A percentile compares a stretch with the other conserved stretches of the same genome.
These are phyloP conservation scores for Boletus sp. DNA, from an alignment of 768 basidiomycete genomes.

Conservation along the genomic window DNA sequence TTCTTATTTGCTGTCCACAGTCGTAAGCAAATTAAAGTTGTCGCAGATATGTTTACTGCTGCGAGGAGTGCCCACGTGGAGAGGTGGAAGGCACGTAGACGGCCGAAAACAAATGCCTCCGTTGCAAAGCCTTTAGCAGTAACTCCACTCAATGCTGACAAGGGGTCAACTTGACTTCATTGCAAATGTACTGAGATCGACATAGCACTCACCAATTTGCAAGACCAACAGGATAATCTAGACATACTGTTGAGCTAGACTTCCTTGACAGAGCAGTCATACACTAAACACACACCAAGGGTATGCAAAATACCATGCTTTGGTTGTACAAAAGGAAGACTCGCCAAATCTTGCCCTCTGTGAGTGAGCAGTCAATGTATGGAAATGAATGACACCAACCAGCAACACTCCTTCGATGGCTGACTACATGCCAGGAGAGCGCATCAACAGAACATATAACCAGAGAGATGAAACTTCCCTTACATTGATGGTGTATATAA, in stretches of 20 bases:
- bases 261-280: neutral
- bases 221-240: conserved; percentile 13
- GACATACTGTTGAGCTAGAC: neutral
- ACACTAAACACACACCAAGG: conserved; percentile 22
- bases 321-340: conserved; percentile 15
- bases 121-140: conserved; percentile 12
- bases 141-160: conserved; percentile 10
- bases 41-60: conserved; percentile 16
- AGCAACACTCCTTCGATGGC: conserved; percentile 16
- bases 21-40: conserved; percentile 14
- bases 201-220: conserved; percentile 16
- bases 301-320: conserved; percentile 16
- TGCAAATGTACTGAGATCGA: too few relatives aligned
- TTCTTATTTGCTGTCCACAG: conserved; percentile 14
- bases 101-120: neutral
- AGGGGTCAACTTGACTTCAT: too few relatives aligned
- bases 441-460: too few relatives aligned
- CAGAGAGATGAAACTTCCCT: neutral
- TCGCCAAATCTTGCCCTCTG: conserved; percentile 23
- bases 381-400: conserved; percentile 7
- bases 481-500: conserved; percentile 19
- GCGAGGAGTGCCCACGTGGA: conserved; percentile 18
- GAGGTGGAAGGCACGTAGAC: conserved; percentile 4
- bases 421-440: too few relatives aligned
- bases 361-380: neutral